These are phyloP conservation scores for Neofusicoccum ribis DNA, from an alignment of 2,329 filamentous ascomycete genomes.

Conservation along the genomic window DNA sequence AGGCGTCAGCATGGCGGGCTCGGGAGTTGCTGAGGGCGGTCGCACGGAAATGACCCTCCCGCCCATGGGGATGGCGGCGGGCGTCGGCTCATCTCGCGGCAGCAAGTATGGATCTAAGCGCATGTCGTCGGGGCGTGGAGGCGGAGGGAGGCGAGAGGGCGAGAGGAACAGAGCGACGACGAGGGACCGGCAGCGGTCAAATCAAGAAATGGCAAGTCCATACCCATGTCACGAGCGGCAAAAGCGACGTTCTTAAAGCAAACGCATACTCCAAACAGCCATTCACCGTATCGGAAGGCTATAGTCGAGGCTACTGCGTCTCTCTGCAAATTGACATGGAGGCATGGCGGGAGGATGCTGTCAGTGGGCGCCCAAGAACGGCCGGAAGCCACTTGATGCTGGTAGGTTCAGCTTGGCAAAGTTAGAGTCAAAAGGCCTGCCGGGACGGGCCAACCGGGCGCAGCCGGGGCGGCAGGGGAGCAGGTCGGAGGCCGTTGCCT, in stretches of 20 bases:
- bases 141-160: not conserved
- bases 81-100: not conserved
- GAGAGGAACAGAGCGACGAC: not conserved
- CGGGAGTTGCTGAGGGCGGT: not conserved
- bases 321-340: not conserved
- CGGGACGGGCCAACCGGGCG: not conserved
- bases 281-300: conserved; percentile 3
- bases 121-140: not conserved
- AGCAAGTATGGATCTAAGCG: not conserved
- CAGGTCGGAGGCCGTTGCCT: not conserved
- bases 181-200: not conserved
- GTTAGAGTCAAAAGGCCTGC: conserved; percentile 1
- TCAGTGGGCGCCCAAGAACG: not conserved
- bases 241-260: conserved; percentile 1
- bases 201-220: conserved; percentile 4
- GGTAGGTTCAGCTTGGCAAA: conserved; percentile 8
- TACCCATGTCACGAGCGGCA: conserved; percentile 8
- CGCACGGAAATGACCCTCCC: conserved; percentile 28
- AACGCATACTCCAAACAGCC: not conserved
- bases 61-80: conserved; percentile 26
- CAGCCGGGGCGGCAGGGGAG: not conserved
- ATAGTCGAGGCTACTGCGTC: not conserved
- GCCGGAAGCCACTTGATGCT: conserved; percentile 1
- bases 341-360: not conserved
- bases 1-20: not conserved